A percentile compares a stretch with the other conserved stretches of the same genome.
These are phyloP conservation scores for Eucalyptus erythrocorys DNA, from an alignment of 345 rosid species.

Conservation along the genomic window DNA sequence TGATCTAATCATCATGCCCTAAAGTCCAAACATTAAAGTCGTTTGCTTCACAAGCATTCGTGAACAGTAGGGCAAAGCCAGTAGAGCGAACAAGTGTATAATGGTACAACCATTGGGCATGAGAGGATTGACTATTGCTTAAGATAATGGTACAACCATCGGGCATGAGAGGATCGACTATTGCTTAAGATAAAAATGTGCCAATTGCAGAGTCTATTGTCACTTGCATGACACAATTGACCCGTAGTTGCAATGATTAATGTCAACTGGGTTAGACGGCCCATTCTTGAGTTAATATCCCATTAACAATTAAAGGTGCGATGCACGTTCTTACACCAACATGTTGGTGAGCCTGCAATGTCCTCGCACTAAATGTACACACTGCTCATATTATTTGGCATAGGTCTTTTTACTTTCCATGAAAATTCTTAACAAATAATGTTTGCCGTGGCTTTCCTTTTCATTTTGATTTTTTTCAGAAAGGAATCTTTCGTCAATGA, in stretches of 20 bases:
- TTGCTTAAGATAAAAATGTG: not conserved
- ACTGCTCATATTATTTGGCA: not conserved
- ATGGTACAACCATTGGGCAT: not conserved
- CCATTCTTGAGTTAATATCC: not conserved
- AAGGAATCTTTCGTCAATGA: not conserved
- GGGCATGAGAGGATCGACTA: not conserved
- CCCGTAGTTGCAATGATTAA: too few species aligned
- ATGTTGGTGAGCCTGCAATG: not conserved
- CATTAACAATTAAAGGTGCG: not conserved
- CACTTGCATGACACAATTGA: not conserved
- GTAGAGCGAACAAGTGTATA: not conserved
- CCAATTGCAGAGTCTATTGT: not conserved
- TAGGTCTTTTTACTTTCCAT: not conserved
- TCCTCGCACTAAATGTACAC: not conserved
- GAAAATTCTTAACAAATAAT: not conserved
- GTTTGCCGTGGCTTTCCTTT: not conserved
- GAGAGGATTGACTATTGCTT: not conserved
- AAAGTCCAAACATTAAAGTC: not conserved
- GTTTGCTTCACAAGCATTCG: not conserved
- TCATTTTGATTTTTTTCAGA: not conserved
- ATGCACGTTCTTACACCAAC: not conserved
- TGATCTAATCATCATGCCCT: not conserved
- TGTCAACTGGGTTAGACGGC: not conserved
- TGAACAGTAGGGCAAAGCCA: not conserved
- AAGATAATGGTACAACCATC: not conserved